A percentile compares a stretch with the other conserved stretches of the same genome.
Evolutionary conservation across 257 asterid genomes (phyloP).

Genomic region (Thymus quinquecostatus): DNA sequence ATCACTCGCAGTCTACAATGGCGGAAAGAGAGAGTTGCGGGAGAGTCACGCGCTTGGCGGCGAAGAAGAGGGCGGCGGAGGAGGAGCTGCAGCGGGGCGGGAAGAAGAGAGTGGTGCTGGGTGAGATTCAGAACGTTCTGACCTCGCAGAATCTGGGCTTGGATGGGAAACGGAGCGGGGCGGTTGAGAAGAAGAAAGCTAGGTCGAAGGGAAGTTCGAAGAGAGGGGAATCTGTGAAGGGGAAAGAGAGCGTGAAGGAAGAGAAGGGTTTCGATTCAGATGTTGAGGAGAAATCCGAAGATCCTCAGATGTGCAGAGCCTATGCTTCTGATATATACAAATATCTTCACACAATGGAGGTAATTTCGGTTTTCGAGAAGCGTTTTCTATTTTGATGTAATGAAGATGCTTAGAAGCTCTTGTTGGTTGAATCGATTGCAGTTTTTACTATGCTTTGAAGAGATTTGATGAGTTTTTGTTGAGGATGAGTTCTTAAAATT

Average conservation of each 20-base stretch:
- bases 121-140: conserved; percentile 58
- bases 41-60: conserved; percentile 74
- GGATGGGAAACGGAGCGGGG: conserved; percentile 1
- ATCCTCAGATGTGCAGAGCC: conserved; percentile 71
- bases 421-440: neutral
- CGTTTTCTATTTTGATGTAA: neutral
- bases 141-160: conserved; percentile 3
- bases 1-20: conserved; percentile 42
- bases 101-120: conserved; percentile 74
- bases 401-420: neutral
- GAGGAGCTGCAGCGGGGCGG: conserved; percentile 42
- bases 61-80: conserved; percentile 71
- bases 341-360: conserved; percentile 86
- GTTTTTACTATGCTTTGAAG: neutral
- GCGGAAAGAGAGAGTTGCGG: conserved; percentile 58
- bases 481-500: neutral
- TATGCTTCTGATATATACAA: conserved; percentile 72
- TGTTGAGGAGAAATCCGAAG: conserved; percentile 42
- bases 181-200: conserved; percentile 23
- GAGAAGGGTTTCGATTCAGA: conserved; percentile 32
- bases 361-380: conserved; percentile 20
- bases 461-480: neutral
- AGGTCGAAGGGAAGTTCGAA: conserved; percentile 35
- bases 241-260: conserved; percentile 27
- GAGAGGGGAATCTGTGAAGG: conserved; percentile 33